Evolutionary conservation across 2,329 filamentous ascomycete genomes (phyloP).

Genomic region (Ascochyta clinopodiicola): DNA sequence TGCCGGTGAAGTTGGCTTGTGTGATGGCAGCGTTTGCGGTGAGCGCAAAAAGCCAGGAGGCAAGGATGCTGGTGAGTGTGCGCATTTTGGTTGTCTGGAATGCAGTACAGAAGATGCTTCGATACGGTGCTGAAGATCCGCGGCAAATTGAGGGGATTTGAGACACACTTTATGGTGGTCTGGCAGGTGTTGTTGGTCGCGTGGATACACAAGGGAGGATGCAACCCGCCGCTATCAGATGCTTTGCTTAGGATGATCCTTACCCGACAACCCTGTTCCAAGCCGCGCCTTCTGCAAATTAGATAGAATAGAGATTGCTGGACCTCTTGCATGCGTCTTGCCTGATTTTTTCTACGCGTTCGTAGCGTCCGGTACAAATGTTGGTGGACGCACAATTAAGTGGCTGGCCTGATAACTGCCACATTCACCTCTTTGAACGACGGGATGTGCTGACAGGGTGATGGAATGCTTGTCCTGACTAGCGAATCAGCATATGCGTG

Average conservation of each 20-base stretch:
- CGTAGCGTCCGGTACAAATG: background rate
- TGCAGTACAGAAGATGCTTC: background rate
- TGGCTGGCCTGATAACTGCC: background rate
- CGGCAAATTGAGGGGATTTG: background rate
- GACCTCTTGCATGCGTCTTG: background rate
- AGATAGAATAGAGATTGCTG: background rate
- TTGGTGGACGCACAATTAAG: constrained; percentile 5
- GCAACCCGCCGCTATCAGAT: constrained; percentile 9
- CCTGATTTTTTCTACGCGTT: background rate
- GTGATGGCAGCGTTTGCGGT: constrained; percentile 25
- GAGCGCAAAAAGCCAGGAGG: constrained; percentile 15
- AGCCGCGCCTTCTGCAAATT: background rate
- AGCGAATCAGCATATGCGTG: constrained; percentile 13
- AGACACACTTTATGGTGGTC: background rate
- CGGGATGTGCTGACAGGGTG: constrained; percentile 9
- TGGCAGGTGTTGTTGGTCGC: constrained; percentile 1
- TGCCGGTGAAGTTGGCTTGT: constrained; percentile 38
- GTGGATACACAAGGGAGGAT: constrained; percentile 4
- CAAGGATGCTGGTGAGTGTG: constrained; percentile 16
- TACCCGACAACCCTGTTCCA: background rate
- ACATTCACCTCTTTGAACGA: constrained; percentile 1
- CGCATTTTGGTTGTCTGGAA: constrained; percentile 7
- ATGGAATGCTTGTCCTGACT: constrained; percentile 8
- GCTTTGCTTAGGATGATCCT: background rate
- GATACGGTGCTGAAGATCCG: background rate